Evolutionary conservation across 208 protist species (phyloP), one percentile per base, ranked within the genome.

Genomic region (Lotmaria passim): DNA sequence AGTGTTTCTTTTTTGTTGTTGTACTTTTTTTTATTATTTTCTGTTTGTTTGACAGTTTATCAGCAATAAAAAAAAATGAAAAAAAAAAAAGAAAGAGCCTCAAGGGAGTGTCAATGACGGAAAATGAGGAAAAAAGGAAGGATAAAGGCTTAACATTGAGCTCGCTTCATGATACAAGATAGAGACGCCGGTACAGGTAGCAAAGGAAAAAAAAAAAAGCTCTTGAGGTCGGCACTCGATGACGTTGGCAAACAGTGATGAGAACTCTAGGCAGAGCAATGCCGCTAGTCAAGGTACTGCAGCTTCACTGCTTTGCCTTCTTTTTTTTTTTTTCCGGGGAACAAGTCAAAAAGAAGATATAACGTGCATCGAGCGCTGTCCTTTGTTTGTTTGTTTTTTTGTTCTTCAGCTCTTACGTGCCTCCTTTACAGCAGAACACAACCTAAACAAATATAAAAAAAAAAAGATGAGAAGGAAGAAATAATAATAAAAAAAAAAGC

Each of bases 341-440:
- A 48, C 44, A 48, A 41, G 12, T 41, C 36, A 15, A 21, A 48
- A 48, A 48, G n/a, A 21, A 48, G n/a, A 48, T n/a, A n/a, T n/a
- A n/a, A n/a, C n/a, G n/a, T n/a, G n/a, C 36, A 41, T 12, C 36
- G 36, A 41, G 36, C 36, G 12, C 36, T 41, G 36, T 41, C 12
- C 36, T 41, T 41, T 41, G 10, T 41, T 41, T 41, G 36, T 12
- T 39, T 39, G 46, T 2, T 23, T 51, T 51, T 11, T 7, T 51
- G 6, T 51, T n/a, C 28, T 26, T 21, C 5, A 31, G 24, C 7
- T 51, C 46, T 11, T 30, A 19, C 7, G 7, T 12, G n/a, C 51
- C 24, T 57, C 38, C 26, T 51, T 63, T 63, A n/a, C 52, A 69
- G 47, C 51, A 56, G 39, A 50, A 51, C 15, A 53, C 28, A 52